These are phyloP conservation scores for Melampsora americana DNA, from an alignment of 1,284 basidiomycete genomes.

Conservation along the genomic window DNA sequence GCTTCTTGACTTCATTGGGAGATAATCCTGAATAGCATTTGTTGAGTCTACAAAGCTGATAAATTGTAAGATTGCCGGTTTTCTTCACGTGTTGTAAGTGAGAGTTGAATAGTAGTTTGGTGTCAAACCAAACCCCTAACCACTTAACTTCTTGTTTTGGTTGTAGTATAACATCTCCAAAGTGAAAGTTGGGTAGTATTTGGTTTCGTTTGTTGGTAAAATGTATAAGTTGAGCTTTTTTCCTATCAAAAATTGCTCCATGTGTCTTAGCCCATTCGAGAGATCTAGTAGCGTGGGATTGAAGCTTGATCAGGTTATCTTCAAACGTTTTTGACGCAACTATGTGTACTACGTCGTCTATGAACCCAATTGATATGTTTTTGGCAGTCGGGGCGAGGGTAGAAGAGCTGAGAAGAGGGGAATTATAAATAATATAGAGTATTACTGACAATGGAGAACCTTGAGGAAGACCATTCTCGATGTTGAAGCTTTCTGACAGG, in stretches of 20 bases:
- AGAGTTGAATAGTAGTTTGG: constrained; percentile 10
- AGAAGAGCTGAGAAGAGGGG: not conserved
- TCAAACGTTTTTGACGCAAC: not conserved
- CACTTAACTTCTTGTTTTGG: not conserved
- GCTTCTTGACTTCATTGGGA: not conserved
- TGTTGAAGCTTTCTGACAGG: not conserved
- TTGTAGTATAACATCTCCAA: not conserved
- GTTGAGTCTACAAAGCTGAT: not conserved
- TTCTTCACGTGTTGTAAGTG: not conserved
- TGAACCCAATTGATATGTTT: not conserved
- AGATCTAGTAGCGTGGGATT: not conserved
- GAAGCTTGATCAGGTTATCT: not conserved
- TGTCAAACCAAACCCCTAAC: constrained; percentile 24
- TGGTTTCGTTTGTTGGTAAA: not conserved
- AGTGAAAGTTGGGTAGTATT: not conserved
- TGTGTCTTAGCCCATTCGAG: not conserved
- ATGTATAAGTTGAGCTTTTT: constrained; percentile 11
- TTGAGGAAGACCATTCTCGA: constrained; percentile 29
- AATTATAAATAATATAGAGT: constrained; percentile 34
- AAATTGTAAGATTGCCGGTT: not conserved
- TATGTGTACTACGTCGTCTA: constrained; percentile 23
- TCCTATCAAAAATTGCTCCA: constrained; percentile 18
- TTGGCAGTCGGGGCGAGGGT: no score
- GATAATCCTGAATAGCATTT: not conserved
- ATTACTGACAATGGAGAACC: constrained; percentile 19